Evolutionary conservation across 805 yeast genomes (phyloP), one percentile per base, ranked within the genome.

Genomic region (Candida multigemmis): DNA sequence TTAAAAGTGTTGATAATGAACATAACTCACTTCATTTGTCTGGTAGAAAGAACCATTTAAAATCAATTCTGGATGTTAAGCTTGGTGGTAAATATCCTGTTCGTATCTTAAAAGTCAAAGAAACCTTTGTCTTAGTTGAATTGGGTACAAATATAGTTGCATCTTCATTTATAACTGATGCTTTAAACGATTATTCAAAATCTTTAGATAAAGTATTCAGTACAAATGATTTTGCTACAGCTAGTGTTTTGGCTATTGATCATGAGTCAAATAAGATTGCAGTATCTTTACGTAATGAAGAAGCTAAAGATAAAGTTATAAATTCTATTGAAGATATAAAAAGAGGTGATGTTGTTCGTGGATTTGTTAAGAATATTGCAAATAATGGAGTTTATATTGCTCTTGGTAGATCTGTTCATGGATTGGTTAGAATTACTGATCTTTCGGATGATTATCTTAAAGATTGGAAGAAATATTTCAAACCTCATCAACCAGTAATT

Each of bases 401-500:
- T 12, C 57, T 89, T 37, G 85, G 91, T 22, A 68, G 81, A 36
- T 58, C 65, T 1, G 60, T 82, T 14, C 72, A 71, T 40, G 96
- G 87, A 2, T 74, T 89, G 43, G 91, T 84, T 15, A 77, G 84
- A 44, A 75, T 85, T 26, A 54, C 79, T 22, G 87, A 87, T 47
- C 60, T 89, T 16, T 82, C 93, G 7, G 97, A 89, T 42, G 64
- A 79, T 1, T 83, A 60, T 42, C 57, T 85, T 46, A 80, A 78
- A 42, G 94, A 89, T 32, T 89, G 97, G 97, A 83, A 83, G 60
- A 75, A 74, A 36, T 70, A 65, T 36, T 84, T 68, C 67, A 66
- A 67, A 36, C 66, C 73, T 15, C 74, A 80, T 50, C 93, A 87
- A 56, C 58, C 69, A 9, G 85, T 89, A 7, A 45, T 63, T 25